Evolutionary conservation across 1,284 basidiomycete genomes (phyloP).

Genomic region (Hypsizygus ulmarius): DNA sequence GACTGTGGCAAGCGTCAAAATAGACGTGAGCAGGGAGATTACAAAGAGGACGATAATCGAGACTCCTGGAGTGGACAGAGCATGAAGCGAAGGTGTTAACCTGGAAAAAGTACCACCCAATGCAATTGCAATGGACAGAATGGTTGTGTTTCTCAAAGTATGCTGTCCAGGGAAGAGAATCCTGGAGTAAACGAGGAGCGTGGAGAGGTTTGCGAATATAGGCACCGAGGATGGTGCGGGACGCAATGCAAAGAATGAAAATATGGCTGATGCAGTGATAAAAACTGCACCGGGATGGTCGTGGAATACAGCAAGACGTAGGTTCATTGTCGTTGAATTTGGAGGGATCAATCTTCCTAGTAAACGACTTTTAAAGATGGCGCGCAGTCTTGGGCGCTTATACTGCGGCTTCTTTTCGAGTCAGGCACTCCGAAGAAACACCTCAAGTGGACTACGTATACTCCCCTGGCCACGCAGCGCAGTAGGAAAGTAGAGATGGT

Average conservation of each 20-base stretch:
- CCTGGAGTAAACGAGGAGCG: slow-evolving; percentile 49
- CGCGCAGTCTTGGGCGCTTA: too few relatives aligned
- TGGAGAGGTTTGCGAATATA: slow-evolving; percentile 43
- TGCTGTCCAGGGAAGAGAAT: slow-evolving; percentile 39
- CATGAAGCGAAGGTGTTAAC: slow-evolving; percentile 47
- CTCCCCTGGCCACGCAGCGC: neutral
- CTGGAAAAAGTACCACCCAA: slow-evolving; percentile 47
- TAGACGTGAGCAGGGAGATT: slow-evolving; percentile 43
- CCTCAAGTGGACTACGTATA: too few relatives aligned
- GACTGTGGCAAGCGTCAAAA: slow-evolving; percentile 39
- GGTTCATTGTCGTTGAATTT: slow-evolving; percentile 14
- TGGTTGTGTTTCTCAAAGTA: slow-evolving; percentile 28
- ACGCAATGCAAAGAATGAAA: slow-evolving; percentile 46
- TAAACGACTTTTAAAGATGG: too few relatives aligned
- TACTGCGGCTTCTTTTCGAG: too few relatives aligned
- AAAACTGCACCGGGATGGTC: slow-evolving; percentile 39
- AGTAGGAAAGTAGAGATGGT: neutral
- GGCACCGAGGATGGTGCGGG: slow-evolving; percentile 52
- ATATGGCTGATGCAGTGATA: slow-evolving; percentile 30
- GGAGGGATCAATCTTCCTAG: neutral
- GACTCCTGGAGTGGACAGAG: slow-evolving; percentile 50
- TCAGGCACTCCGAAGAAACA: too few relatives aligned
- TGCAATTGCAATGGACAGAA: slow-evolving; percentile 43
- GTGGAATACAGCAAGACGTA: slow-evolving; percentile 31
- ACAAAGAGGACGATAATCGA: slow-evolving; percentile 47